Percentiles rank a stretch among this genome's conserved stretches.
These are phyloP conservation scores for Phytophthora megakarya DNA, from an alignment of 352 stramenopile species.

Conservation along the genomic window DNA sequence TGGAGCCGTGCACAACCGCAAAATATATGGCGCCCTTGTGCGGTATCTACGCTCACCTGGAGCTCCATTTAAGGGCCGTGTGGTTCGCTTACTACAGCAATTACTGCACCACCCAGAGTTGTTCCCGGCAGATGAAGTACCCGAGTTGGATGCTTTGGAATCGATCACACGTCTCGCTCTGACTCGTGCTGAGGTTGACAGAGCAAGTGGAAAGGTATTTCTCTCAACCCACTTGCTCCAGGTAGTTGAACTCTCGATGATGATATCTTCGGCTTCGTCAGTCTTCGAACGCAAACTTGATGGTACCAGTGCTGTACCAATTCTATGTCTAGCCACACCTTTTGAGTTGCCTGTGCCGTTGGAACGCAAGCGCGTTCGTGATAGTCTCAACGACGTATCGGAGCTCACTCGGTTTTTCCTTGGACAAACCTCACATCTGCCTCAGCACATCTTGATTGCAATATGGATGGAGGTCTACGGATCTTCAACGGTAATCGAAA, in stretches of 20 bases:
- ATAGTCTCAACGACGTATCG: slow-evolving; percentile 60
- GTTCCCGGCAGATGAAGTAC: slow-evolving; percentile 61
- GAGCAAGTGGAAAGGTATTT: slow-evolving; percentile 67
- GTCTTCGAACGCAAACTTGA: slow-evolving; percentile 42
- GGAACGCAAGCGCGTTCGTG: slow-evolving; percentile 44
- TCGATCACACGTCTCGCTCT: slow-evolving; percentile 67
- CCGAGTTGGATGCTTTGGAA: slow-evolving; percentile 66
- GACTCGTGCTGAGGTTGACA: slow-evolving; percentile 57
- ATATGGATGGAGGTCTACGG: slow-evolving; percentile 87
- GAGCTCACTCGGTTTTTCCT: slow-evolving; percentile 68
- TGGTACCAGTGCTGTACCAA: background rate
- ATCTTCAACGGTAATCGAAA: slow-evolving; percentile 63
- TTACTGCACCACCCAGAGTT: slow-evolving; percentile 65
- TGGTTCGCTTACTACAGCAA: slow-evolving; percentile 79
- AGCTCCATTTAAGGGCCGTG: slow-evolving; percentile 79
- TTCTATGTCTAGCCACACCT: slow-evolving; percentile 10
- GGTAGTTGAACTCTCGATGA: slow-evolving; percentile 77
- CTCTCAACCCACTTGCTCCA: slow-evolving; percentile 78
- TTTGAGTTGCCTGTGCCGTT: slow-evolving; percentile 49
- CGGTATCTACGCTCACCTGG: slow-evolving; percentile 79
- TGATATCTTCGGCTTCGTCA: slow-evolving; percentile 46
- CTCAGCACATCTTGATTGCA: slow-evolving; percentile 59
- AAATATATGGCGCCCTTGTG: slow-evolving; percentile 82
- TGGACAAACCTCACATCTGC: slow-evolving; percentile 46
- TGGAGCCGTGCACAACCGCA: slow-evolving; percentile 79